Evolutionary conservation across 257 asterid genomes (phyloP), one percentile per base, ranked within the genome.

Genomic region (Rauvolfia tetraphylla): DNA sequence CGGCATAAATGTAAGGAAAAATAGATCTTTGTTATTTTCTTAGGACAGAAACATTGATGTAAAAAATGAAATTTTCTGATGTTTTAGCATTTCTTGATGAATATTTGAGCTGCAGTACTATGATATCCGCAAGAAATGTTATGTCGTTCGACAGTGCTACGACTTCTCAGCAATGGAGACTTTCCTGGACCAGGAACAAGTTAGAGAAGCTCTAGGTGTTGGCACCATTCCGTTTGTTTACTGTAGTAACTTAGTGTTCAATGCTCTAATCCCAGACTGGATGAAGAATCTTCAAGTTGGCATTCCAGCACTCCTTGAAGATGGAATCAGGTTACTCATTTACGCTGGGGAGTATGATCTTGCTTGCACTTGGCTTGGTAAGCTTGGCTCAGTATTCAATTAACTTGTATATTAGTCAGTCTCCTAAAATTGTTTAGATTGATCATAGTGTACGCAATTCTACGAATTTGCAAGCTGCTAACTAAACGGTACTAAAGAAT

Each of bases 291-390:
- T 71, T 63, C 93, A 75, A 36, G 79, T 62, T 1, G 84, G 80
- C n/a, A 66, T 90, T 79, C 96, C 97, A 18, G 49, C 73, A 36
- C 84, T 90, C 20, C 73, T 92, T 25, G 81, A 86, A 68, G 95
- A 90, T 76, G 95, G 88, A 14, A 76, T 92, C 80, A 86, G 74
- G 78, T 49, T 88, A 20, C 80, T 90, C 8, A 31, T 89, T 62
- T 89, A 90, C 7, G 96, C 92, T 7, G 97, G 96, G 48, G 93
- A 90, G 29, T 90, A 86, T 58, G 97, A 92, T 77, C 92, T 90
- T 71, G 80, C 88, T 7, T 86, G 93, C 89, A 89, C 90, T 80
- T 90, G 93, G 96, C 83, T 89, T 7, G 96, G 97, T 91, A 82
- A 34, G 63, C 38, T 76, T n/a, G n/a, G n/a, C n/a, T n/a, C n/a